A percentile compares a stretch with the other conserved stretches of the same genome.
Conservation (phyloP, 345 rosid species). For the Conringia planisiliqua region DNA sequence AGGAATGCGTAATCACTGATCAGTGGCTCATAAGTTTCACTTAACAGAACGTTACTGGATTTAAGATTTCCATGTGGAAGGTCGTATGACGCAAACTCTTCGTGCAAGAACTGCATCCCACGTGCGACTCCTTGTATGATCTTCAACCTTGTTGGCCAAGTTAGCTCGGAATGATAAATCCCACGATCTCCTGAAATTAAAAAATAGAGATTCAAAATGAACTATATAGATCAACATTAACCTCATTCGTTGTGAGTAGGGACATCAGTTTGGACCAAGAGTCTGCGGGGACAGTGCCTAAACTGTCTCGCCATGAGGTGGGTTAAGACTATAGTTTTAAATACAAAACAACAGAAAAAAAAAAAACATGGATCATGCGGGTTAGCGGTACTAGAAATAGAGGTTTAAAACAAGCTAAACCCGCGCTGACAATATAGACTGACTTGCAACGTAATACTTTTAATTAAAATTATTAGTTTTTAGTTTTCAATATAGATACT, state of each 20-base stretch:
- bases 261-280: too few species aligned
- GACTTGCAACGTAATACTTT: too few species aligned
- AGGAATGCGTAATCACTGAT: conserved; percentile 64
- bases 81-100: conserved; percentile 47
- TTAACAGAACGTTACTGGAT: conserved; percentile 71
- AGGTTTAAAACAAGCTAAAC: too few species aligned
- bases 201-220: neutral
- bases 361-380: too few species aligned
- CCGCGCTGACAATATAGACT: too few species aligned
- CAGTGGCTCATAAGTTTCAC: conserved; percentile 50
- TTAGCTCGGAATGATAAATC: conserved; percentile 45
- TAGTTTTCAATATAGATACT: too few species aligned
- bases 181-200: conserved; percentile 49
- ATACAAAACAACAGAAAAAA: too few species aligned
- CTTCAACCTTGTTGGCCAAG: conserved; percentile 59
- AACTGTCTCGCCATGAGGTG: too few species aligned
- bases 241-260: neutral
- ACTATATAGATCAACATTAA: neutral
- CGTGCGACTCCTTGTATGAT: conserved; percentile 57
- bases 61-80: conserved; percentile 88
- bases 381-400: too few species aligned
- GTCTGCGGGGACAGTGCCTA: too few species aligned
- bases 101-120: conserved; percentile 60
- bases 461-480: too few species aligned
- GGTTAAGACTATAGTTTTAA: too few species aligned